Conservation (phyloP, 257 asterid genomes). For the Gardenia jasminoides region DNA sequence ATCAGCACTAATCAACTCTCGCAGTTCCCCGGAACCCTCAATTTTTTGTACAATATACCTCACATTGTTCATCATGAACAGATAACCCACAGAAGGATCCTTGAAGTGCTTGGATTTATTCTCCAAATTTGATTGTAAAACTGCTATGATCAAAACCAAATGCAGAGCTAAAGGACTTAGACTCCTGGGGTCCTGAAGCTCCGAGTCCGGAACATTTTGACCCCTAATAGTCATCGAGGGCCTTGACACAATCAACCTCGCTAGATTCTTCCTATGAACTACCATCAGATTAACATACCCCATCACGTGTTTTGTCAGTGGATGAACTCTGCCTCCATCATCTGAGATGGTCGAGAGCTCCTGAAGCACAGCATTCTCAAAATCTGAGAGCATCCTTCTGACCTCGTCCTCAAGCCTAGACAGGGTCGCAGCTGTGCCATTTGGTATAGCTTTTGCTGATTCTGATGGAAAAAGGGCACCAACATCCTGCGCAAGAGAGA, state of each 20-base stretch:
- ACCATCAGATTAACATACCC: conserved; percentile 57
- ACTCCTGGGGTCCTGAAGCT: conserved; percentile 31
- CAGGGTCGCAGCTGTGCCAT: conserved; percentile 49
- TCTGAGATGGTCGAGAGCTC: conserved; percentile 58
- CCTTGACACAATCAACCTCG: conserved; percentile 42
- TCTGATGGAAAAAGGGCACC: conserved; percentile 20
- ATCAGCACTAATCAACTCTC: conserved; percentile 73
- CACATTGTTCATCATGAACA: conserved; percentile 85
- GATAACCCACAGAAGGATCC: conserved; percentile 54
- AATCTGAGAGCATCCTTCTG: conserved; percentile 68
- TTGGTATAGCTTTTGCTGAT: conserved; percentile 49
- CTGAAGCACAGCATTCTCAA: conserved; percentile 65
- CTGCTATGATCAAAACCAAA: conserved; percentile 65
- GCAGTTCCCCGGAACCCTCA: conserved; percentile 55
- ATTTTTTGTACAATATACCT: conserved; percentile 69
- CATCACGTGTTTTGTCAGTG: conserved; percentile 76
- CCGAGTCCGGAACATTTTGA: conserved; percentile 15
- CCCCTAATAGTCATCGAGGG: conserved; percentile 12
- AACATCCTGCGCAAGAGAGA: conserved; percentile 6
- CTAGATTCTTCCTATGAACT: conserved; percentile 51
- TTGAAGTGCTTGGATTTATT: conserved; percentile 58
- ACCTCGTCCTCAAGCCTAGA: conserved; percentile 73
- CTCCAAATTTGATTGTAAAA: conserved; percentile 70
- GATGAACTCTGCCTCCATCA: conserved; percentile 73
- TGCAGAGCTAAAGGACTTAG: conserved; percentile 63